These are phyloP conservation scores for Trichoderma semiorbis DNA, from an alignment of 2,329 filamentous ascomycete genomes.

Conservation along the genomic window DNA sequence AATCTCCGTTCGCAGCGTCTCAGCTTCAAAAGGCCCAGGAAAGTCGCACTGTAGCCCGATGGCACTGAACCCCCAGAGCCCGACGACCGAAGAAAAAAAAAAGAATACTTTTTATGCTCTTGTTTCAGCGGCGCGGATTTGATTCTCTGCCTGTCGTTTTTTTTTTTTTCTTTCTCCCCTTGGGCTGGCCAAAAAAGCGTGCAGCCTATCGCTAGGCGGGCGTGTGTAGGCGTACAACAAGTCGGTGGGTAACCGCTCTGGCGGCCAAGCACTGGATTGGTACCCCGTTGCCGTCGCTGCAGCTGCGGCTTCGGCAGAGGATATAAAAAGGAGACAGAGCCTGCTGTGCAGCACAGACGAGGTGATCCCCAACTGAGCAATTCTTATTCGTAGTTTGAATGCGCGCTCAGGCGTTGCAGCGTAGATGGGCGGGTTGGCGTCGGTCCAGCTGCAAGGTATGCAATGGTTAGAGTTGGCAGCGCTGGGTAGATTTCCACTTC, in stretches of 20 bases:
- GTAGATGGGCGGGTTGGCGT: slow-evolving; percentile 17
- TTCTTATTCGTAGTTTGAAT: slow-evolving; percentile 14
- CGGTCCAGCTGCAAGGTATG: slow-evolving; percentile 30
- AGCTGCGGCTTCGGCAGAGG: slow-evolving; percentile 8
- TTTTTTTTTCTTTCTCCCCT: not conserved
- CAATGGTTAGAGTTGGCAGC: slow-evolving; percentile 38
- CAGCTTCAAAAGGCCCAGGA: not conserved
- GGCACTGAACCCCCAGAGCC: not conserved
- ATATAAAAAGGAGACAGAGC: not conserved
- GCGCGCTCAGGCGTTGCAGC: slow-evolving; percentile 17
- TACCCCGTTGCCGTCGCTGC: slow-evolving; percentile 1
- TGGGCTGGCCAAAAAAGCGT: not conserved
- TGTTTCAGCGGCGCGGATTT: not conserved
- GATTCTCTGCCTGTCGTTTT: not conserved
- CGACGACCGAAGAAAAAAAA: not conserved
- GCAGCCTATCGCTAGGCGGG: slow-evolving; percentile 2
- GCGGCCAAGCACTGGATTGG: slow-evolving; percentile 1
- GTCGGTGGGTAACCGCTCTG: slow-evolving; percentile 17
- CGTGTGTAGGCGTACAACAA: slow-evolving; percentile 16
- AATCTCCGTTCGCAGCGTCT: not conserved
- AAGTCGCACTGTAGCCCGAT: not conserved
- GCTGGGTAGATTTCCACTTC: slow-evolving; percentile 31
- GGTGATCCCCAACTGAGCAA: not conserved
- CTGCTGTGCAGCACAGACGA: not conserved
- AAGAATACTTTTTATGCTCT: not conserved